Evolutionary conservation across 1,284 basidiomycete species (phyloP).

Genomic region (Fomitopsis pinicola): DNA sequence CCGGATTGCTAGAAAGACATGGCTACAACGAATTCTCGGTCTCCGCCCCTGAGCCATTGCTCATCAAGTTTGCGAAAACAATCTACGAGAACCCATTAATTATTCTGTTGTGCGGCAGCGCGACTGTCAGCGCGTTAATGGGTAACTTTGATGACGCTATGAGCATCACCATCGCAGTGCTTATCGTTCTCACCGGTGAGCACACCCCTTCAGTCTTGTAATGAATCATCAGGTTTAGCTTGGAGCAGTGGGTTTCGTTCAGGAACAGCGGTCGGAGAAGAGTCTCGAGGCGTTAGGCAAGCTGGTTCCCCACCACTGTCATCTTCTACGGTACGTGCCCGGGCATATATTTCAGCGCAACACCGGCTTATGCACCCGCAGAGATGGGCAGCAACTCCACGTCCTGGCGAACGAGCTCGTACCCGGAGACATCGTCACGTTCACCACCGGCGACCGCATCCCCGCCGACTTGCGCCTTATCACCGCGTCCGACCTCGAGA

Average conservation of each 20-base stretch:
- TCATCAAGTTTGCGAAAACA: conserved; percentile 87
- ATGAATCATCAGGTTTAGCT: neutral
- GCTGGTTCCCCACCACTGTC: conserved; percentile 94
- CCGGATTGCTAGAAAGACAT: conserved; percentile 62
- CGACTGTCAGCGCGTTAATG: conserved; percentile 83
- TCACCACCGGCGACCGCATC: conserved; percentile 90
- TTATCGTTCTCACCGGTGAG: conserved; percentile 89
- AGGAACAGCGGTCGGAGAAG: conserved; percentile 94
- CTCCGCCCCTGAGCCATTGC: conserved; percentile 73
- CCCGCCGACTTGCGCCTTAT: conserved; percentile 90
- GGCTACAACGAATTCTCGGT: conserved; percentile 96
- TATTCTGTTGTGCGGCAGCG: conserved; percentile 84
- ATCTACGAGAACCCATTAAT: conserved; percentile 95
- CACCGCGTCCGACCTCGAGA: conserved; percentile 78
- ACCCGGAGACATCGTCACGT: conserved; percentile 89
- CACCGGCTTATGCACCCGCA: conserved; percentile 22
- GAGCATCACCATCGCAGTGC: conserved; percentile 90
- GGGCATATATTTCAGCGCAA: neutral
- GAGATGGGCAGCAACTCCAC: conserved; percentile 71
- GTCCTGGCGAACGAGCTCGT: conserved; percentile 93
- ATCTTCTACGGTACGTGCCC: conserved; percentile 69
- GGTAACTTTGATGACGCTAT: conserved; percentile 94
- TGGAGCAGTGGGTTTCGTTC: conserved; percentile 84
- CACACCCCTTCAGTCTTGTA: conserved; percentile 1
- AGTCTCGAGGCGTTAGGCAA: conserved; percentile 94